Evolutionary conservation across 2,329 filamentous ascomycete species (phyloP).

Genomic region (Penicillium palitans): DNA sequence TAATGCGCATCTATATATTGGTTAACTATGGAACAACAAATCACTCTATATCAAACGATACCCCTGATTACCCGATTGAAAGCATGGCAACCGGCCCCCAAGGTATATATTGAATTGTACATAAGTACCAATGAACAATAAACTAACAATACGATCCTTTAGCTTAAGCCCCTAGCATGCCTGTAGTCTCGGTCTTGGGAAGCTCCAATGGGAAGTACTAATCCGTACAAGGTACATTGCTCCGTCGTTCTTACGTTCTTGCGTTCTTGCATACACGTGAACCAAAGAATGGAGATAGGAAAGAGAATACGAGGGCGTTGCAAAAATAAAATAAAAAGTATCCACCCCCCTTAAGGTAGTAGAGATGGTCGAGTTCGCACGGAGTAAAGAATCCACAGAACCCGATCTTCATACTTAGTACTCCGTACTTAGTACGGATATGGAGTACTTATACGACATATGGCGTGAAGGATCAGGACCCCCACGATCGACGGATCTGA

Average conservation of each 20-base stretch:
- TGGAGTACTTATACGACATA: not conserved
- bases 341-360: not conserved
- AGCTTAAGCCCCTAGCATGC: not conserved
- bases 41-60: not conserved
- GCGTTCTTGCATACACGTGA: too few relatives aligned
- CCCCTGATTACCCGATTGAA: not conserved
- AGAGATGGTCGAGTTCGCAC: not conserved
- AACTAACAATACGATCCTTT: not conserved
- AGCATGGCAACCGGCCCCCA: not conserved
- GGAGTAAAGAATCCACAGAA: not conserved
- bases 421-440: not conserved
- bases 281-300: not conserved
- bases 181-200: too few relatives aligned
- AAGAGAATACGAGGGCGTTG: not conserved
- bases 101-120: not conserved
- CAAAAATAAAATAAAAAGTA: not conserved
- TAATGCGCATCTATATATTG: not conserved
- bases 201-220: not conserved
- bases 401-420: not conserved
- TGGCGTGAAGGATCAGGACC: not conserved
- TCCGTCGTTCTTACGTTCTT: not conserved
- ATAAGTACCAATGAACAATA: not conserved
- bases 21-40: not conserved
- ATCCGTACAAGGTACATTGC: not conserved
- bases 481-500: conserved; percentile 1